Evolutionary conservation across 805 yeast species (phyloP), one percentile per base, ranked within the genome.

Genomic region (Metschnikowia bowlesiae): DNA sequence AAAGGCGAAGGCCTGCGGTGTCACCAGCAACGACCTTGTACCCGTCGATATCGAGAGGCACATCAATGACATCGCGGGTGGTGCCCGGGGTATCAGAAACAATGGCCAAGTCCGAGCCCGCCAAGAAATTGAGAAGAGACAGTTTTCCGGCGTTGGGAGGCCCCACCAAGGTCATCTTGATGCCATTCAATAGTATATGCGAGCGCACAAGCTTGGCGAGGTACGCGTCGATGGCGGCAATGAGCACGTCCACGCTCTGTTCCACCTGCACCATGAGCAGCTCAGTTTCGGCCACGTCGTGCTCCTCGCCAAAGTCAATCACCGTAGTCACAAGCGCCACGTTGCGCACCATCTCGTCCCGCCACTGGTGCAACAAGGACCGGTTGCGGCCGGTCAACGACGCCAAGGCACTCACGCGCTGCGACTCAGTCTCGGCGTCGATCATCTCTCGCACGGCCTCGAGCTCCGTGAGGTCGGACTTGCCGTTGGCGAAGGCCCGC

Each of bases 141-240:
- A 97, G 90, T 63, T 94, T 94, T 0, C 99, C 99, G 1, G 96
- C 97, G 66, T 94, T 94, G 1, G 99, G 97, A 6, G 96, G 94
- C 0, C 99, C 99, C 11, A 91, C 56, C 8, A 94, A 69, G 0
- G 85, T 82, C 28, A 91, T 60, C 50, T 80, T 81, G 30, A 92
- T 82, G 1, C 99, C 99, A 26, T 78, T 73, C 38, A 84, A 66
- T 13, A 92, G 65, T 1, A 91, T 70, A 56, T 83, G 87, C 0
- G 89, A 79, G 48, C 81, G 69, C 37, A 73, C 71, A 5, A 84
- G 79, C 58, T 74, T 80, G 1, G 54, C 43, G 26, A 82, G 58
- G 55, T 78, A 80, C 11, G 62, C 50, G 0, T 60, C 50, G 11
- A 90, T 72, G 32, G 84, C 83, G 0, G 3, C 5, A 14, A 74